phyloP scores from a whole-genome alignment of 495 filamentous ascomycete genomes.

The Penicillium silybi region DNA sequence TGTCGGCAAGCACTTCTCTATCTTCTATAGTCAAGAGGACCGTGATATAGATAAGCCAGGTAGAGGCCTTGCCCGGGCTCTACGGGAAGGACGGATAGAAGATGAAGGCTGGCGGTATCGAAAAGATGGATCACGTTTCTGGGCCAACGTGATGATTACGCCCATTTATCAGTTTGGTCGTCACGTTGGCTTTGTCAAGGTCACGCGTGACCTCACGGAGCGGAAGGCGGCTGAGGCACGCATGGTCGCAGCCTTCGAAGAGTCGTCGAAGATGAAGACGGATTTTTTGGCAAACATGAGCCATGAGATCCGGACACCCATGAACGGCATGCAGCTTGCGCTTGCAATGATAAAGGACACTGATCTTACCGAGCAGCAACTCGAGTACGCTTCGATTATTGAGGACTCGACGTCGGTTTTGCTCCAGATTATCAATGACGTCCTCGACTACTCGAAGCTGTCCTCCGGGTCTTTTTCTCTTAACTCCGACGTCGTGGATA shows the following conservation, averaged over 20 bases:
- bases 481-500: constrained; percentile 61
- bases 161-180: constrained; percentile 50
- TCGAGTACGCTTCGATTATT: constrained; percentile 70
- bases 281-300: constrained; percentile 73
- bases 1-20: constrained; percentile 56
- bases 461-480: constrained; percentile 78
- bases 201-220: constrained; percentile 55
- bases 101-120: constrained; percentile 61
- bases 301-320: constrained; percentile 77
- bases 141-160: constrained; percentile 62
- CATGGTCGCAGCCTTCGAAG: constrained; percentile 42
- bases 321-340: constrained; percentile 66
- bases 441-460: constrained; percentile 78
- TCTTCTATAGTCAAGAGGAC: constrained; percentile 56
- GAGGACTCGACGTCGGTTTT: constrained; percentile 70
- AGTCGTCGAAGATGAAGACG: constrained; percentile 55
- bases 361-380: constrained; percentile 59
- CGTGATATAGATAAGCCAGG: constrained; percentile 48
- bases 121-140: constrained; percentile 56
- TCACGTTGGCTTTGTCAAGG: constrained; percentile 59
- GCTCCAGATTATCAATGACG: constrained; percentile 79
- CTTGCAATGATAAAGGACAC: constrained; percentile 62
- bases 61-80: constrained; percentile 38
- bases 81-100: constrained; percentile 55
- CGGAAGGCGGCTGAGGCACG: constrained; percentile 50